Evolutionary conservation across 2,329 filamentous ascomycete genomes (phyloP), one percentile per base, ranked within the genome.

Genomic region (Diplodia sapinea): DNA sequence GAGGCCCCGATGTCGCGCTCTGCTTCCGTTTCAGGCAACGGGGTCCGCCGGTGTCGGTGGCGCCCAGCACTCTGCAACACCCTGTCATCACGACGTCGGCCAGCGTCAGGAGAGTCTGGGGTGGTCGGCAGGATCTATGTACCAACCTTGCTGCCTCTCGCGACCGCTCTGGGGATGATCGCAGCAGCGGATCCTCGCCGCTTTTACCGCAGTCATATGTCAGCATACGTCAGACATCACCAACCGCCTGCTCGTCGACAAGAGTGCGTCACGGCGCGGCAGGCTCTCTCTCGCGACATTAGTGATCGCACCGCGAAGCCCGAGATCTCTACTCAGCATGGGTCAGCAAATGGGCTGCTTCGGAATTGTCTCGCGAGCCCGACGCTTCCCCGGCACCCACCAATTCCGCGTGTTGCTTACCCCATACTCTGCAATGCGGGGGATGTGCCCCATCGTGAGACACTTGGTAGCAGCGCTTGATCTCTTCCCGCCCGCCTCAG

Each of bases 11-110:
- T 63, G 26, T 63, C 59, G 59, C 59, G 11, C 59, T 20, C 13
- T 4, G 20, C 36, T 63, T 15, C 59, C 59, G 29, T 38, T 63
- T 63, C 31, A 40, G 59, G 59, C n/a, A 4, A 23, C 59, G 33
- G 59, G 43, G 59, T 62, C 59, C n/a, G 59, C 59, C 59, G 59
- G 59, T 63, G 59, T 63, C 59, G 59, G 43, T 63, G 59, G 59
- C 59, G 59, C 29, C 59, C 59, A 26, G 17, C n/a, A 9, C n/a
- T 51, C 20, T 33, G 57, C 26, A 49, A 26, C 43, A 40, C 57
- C 54, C 12, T 17, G 33, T 11, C 54, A 40, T 17, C 17, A 51
- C 20, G 56, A 59, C 38, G 56, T 26, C 26, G 5, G 36, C 36
- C 57, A 23, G 47, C 57, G 57, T 61, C 57, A 50, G 6, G 8